Evolutionary conservation across 2,329 filamentous ascomycete species (phyloP), one percentile per base, ranked within the genome.

Genomic region (Aspergillus quadricinctus): DNA sequence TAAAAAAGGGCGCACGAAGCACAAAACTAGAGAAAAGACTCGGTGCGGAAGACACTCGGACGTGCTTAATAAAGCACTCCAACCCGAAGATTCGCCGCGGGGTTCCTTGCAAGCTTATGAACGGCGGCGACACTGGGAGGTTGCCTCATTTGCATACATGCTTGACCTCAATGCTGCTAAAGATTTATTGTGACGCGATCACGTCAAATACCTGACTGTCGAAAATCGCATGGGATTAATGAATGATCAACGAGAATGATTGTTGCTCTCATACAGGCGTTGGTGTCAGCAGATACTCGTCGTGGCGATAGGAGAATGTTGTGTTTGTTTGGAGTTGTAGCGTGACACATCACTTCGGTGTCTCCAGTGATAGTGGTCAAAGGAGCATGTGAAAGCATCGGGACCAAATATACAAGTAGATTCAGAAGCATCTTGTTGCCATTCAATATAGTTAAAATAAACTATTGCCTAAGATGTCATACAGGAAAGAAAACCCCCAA

Each of bases 401-500:
- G 11, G 49, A 50, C 17, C 25, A 10, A 40, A 29, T 9, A 21
- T 5, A 19, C 21, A 40, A 50, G 46, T 21, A 48, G 43, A 55
- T 35, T 7, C 25, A 28, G 27, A 29, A 29, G 19, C 19, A 27
- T 28, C 14, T 9, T 45, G 27, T 48, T 29, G 21, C 37, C 49
- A 19, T 23, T 48, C 48, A 49, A 28, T 43, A 51, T 46, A 58
- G 50, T 50, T 55, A 57, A 56, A 56, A 54, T 25, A 29, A 54
- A 56, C 40, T 56, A 59, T 56, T 61, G 46, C 35, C 46, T 45
- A 57, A 53, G 27, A 49, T 54, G 58, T 51, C 59, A 53, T 62
- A 62, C 57, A 64, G 49, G 59, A 61, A 61, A 50, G 49, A 48
- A 62, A 46, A 45, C 53, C 50, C 50, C 53, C 57, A 57, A 40